Conservation (phyloP, 2,329 filamentous ascomycete genomes). For the Penicillium expansum region DNA sequence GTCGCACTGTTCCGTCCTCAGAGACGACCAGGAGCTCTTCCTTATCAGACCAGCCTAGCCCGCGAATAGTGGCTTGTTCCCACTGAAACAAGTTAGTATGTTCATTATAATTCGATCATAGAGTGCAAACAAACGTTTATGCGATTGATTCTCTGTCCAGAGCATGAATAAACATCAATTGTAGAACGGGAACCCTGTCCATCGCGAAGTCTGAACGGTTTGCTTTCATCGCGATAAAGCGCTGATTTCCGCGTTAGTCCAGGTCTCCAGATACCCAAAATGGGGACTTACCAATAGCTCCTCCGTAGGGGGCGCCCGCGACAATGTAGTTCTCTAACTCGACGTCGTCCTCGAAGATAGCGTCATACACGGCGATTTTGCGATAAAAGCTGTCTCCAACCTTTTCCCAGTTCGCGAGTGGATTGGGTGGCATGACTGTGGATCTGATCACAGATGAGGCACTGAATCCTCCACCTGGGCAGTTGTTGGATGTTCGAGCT, state of each 20-base stretch:
- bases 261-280: background rate
- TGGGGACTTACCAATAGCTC: constrained; percentile 72
- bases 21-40: constrained; percentile 87
- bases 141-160: constrained; percentile 80
- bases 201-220: constrained; percentile 74
- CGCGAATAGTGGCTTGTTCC: constrained; percentile 85
- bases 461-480: background rate
- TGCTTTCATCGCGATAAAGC: constrained; percentile 86
- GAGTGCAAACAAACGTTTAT: constrained; percentile 55
- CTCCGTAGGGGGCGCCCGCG: constrained; percentile 86
- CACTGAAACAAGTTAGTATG: constrained; percentile 52
- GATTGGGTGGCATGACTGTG: constrained; percentile 50
- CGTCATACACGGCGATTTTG: constrained; percentile 89
- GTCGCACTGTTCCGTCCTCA: constrained; percentile 83
- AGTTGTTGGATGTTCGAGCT: constrained; percentile 10
- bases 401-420: constrained; percentile 90
- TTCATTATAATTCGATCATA: background rate
- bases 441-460: constrained; percentile 9
- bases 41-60: constrained; percentile 93
- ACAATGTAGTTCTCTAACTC: constrained; percentile 94
- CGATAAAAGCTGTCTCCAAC: constrained; percentile 93
- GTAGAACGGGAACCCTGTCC: constrained; percentile 70
- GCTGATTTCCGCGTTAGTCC: constrained; percentile 36
- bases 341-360: constrained; percentile 86
- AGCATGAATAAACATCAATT: constrained; percentile 92